Evolutionary conservation across 2,329 filamentous ascomycete genomes (phyloP).

Genomic region (Chlorencoelia australis): DNA sequence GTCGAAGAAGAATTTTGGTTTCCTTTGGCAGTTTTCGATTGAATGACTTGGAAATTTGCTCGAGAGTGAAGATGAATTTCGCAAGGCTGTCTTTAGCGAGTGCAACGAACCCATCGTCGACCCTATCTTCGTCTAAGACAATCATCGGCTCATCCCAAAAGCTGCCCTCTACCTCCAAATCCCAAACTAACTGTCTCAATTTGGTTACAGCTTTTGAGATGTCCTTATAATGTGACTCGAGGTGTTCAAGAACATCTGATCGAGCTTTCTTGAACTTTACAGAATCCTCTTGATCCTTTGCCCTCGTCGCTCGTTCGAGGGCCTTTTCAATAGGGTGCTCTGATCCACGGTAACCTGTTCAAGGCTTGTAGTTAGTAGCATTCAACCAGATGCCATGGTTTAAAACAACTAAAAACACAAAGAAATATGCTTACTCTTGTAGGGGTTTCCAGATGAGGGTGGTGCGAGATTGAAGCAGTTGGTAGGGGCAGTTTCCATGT

Average conservation of each 20-base stretch:
- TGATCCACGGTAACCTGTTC: no score
- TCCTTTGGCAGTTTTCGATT: conserved; percentile 2
- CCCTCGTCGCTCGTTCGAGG: conserved; percentile 2
- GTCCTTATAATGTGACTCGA: conserved; percentile 7
- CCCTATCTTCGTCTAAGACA: neutral
- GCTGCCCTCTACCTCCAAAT: conserved; percentile 1
- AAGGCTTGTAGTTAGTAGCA: no score
- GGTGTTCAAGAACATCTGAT: neutral
- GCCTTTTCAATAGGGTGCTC: no score
- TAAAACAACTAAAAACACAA: no score
- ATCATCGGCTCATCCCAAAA: conserved; percentile 4
- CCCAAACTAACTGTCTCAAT: conserved; percentile 3
- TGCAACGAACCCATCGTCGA: conserved; percentile 1
- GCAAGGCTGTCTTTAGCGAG: no score
- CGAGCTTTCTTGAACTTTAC: conserved; percentile 3
- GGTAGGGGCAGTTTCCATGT: no score
- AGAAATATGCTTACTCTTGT: no score
- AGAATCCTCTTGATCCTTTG: conserved; percentile 2
- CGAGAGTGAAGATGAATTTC: conserved; percentile 5
- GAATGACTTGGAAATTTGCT: conserved; percentile 1
- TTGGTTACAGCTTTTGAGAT: conserved; percentile 2
- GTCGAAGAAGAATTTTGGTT: conserved; percentile 1
- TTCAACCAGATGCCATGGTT: no score
- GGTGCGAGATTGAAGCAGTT: no score
- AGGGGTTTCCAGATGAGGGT: no score